Base-by-base conservation (phyloP, 441 rosid genomes). In the Adansonia grandidieri region DNA sequence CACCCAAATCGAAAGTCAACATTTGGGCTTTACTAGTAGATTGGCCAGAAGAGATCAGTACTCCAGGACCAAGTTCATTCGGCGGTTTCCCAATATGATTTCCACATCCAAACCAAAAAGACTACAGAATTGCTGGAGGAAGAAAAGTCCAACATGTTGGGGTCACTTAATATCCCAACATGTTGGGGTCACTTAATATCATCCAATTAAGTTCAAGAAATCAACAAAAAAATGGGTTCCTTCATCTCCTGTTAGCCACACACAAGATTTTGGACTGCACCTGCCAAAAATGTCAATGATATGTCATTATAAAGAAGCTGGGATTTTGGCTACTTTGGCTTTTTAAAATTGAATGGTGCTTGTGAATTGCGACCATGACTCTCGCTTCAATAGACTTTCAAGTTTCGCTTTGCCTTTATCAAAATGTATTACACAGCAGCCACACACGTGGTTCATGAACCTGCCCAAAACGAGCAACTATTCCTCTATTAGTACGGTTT, bases 361-460 rank as follows among this genome's bases (percentile, higher is more conserved):
- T 28, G 75, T 19, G 28, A 57, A 32, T 32, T 32, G 54, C 14
- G n/a, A 50, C 22, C 4, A 53, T 54, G 75, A 17, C 54, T 72
- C 19, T 22, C 22, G 9, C 13, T 32, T 72, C 63, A 54, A 3
- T 42, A 54, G 22, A 54, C 22, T 15, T 32, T 10, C 44, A 44
- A 66, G 28, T 15, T 66, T 45, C 17, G 6, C 22, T 54, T 28
- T 14, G 45, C 20, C 50, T 28, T 5, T 37, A 6, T 32, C 0
- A 63, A 66, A 24, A 22, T 44, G 37, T 64, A 10, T 19, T 19
- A 58, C 5, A 24, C 24, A 19, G 57, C 5, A 24, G 61, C 77
- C 65, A 60, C 60, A 62, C 78, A 80, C 80, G 82, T 84, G 86
- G 84, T 79, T 84, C 84, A 76, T 67, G 82, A 67, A 76, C 73